Evolutionary conservation across 2,329 filamentous ascomycete species (phyloP).

Genomic region (Didymella pinodella): DNA sequence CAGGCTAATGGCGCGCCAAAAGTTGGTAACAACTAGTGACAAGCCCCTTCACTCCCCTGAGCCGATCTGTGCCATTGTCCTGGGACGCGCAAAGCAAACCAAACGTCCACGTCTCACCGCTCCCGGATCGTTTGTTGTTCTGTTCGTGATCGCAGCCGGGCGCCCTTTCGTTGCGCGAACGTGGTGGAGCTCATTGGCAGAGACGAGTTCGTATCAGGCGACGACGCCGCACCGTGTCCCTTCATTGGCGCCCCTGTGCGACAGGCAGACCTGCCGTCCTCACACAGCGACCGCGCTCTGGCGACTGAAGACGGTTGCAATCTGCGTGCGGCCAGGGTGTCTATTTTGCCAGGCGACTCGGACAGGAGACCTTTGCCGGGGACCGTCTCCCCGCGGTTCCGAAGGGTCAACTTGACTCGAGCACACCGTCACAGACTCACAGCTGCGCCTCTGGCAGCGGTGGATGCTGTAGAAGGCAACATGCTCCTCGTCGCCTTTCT

Average conservation of each 20-base stretch:
- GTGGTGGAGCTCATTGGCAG: constrained; percentile 34
- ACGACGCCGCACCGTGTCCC: constrained; percentile 25
- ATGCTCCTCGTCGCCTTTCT: constrained; percentile 7
- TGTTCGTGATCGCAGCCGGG: constrained; percentile 19
- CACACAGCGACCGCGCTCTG: constrained; percentile 27
- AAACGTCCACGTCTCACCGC: constrained; percentile 32
- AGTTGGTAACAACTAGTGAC: constrained; percentile 29
- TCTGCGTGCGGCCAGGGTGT: constrained; percentile 26
- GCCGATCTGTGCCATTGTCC: constrained; percentile 41
- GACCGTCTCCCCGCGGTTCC: constrained; percentile 23
- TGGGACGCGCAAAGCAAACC: constrained; percentile 29
- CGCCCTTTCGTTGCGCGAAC: constrained; percentile 21
- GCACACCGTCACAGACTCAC: constrained; percentile 13
- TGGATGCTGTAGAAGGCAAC: constrained; percentile 11
- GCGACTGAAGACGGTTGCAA: constrained; percentile 22
- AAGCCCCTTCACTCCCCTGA: constrained; percentile 34
- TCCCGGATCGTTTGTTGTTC: constrained; percentile 22
- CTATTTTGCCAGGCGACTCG: constrained; percentile 28
- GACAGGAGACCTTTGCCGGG: constrained; percentile 16
- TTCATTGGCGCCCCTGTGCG: constrained; percentile 32
- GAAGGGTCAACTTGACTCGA: constrained; percentile 22
- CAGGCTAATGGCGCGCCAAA: constrained; percentile 38
- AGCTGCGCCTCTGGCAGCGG: constrained; percentile 22
- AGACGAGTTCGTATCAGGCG: constrained; percentile 22
- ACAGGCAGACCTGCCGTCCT: constrained; percentile 29